These are phyloP conservation scores for Aspergillus ochraceus DNA, from an alignment of 2,329 filamentous ascomycete species.

Conservation along the genomic window DNA sequence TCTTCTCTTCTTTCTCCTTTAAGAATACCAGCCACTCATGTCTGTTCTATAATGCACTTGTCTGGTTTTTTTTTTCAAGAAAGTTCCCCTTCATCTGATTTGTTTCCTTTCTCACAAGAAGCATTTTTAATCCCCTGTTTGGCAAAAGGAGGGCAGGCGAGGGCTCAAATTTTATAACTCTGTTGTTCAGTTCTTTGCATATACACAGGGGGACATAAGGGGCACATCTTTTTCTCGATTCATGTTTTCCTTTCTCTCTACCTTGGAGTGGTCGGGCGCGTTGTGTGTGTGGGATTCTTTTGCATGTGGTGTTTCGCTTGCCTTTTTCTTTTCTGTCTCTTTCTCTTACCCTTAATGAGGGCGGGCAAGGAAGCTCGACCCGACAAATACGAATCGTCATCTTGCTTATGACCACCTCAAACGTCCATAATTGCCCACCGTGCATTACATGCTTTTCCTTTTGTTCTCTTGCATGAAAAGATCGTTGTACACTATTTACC, in stretches of 20 bases:
- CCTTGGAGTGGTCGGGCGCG: constrained; percentile 29
- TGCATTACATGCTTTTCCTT: constrained; percentile 19
- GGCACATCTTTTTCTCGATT: constrained; percentile 25
- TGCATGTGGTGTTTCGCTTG: constrained; percentile 15
- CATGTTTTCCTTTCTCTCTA: constrained; percentile 18
- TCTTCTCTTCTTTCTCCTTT: neutral
- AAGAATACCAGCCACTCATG: neutral
- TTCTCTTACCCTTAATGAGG: constrained; percentile 28
- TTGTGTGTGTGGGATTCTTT: constrained; percentile 25
- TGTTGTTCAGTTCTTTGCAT: constrained; percentile 38
- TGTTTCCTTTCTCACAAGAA: constrained; percentile 18
- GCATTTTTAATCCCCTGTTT: constrained; percentile 20
- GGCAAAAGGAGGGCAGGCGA: constrained; percentile 16
- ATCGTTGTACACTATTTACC: constrained; percentile 34
- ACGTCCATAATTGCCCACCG: constrained; percentile 19
- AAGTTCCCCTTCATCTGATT: constrained; percentile 8
- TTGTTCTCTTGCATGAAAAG: constrained; percentile 28
- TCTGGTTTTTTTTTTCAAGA: neutral
- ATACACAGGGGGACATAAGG: constrained; percentile 41
- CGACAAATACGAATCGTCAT: constrained; percentile 23
- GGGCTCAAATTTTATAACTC: constrained; percentile 27
- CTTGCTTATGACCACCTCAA: constrained; percentile 22
- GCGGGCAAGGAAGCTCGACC: constrained; percentile 24
- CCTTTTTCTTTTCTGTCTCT: constrained; percentile 18
- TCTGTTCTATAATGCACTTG: neutral